These are phyloP conservation scores for Sutorius australiensis DNA, from an alignment of 768 basidiomycete species.

Conservation along the genomic window DNA sequence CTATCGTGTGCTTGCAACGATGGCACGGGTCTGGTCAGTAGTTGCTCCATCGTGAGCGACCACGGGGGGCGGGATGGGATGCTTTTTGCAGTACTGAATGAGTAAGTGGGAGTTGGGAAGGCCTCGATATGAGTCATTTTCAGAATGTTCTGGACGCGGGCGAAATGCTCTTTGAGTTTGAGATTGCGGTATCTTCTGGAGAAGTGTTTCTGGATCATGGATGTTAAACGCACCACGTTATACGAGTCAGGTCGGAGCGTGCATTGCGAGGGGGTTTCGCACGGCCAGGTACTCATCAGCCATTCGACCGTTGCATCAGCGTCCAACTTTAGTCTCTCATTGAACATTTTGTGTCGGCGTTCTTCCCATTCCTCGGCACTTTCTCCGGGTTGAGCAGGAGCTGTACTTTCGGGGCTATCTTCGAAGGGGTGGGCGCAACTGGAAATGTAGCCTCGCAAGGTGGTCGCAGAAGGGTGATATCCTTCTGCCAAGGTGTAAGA, in stretches of 20 bases:
- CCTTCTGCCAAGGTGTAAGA: constrained; percentile 11
- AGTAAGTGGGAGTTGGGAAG: not conserved
- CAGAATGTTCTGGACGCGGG: constrained; percentile 9
- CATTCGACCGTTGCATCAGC: not conserved
- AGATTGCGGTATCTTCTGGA: constrained; percentile 15
- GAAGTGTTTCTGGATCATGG: constrained; percentile 4
- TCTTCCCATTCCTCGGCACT: not conserved
- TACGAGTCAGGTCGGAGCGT: constrained; percentile 2
- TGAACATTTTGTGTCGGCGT: constrained; percentile 10
- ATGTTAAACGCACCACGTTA: not conserved
- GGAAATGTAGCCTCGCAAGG: not conserved
- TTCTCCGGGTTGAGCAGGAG: not conserved
- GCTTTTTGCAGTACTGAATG: not conserved
- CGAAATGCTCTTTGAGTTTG: constrained; percentile 13
- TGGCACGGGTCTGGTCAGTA: constrained; percentile 8
- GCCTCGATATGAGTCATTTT: not conserved
- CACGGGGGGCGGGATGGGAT: not conserved
- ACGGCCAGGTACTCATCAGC: not conserved
- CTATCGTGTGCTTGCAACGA: not conserved
- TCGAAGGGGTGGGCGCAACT: not conserved
- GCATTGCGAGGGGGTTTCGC: constrained; percentile 1
- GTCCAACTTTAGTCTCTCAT: constrained; percentile 6
- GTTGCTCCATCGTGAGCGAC: not conserved
- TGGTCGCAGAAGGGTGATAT: not conserved
- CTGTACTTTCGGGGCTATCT: constrained; percentile 11